phyloP scores from a whole-genome alignment of 2,329 filamentous ascomycete species.

The Immersiporthe knoxdaviesiana region DNA sequence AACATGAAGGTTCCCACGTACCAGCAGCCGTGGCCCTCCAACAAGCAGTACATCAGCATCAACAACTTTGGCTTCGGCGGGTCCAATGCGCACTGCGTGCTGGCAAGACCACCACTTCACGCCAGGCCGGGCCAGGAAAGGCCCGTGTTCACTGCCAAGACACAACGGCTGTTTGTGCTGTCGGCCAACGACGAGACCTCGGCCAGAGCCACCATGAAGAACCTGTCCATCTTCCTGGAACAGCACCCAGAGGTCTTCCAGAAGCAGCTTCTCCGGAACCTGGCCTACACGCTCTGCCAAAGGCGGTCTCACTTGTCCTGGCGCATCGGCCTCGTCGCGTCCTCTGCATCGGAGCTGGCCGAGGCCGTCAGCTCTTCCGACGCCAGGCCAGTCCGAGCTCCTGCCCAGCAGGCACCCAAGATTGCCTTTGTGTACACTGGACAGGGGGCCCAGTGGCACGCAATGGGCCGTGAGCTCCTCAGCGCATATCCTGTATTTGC shows the following conservation, averaged over 20 bases:
- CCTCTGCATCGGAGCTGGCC: constrained; percentile 3
- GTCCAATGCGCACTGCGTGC: constrained; percentile 37
- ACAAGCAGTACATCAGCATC: constrained; percentile 28
- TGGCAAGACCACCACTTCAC: constrained; percentile 30
- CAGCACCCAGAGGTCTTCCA: constrained; percentile 22
- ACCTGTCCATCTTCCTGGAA: constrained; percentile 20
- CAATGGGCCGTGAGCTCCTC: constrained; percentile 15
- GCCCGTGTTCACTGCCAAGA: not conserved
- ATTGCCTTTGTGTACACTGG: constrained; percentile 47
- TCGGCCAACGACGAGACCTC: constrained; percentile 16
- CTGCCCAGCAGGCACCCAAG: constrained; percentile 29
- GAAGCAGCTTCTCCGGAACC: constrained; percentile 16
- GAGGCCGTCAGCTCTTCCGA: constrained; percentile 10
- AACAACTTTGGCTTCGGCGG: constrained; percentile 40
- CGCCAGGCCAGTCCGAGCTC: constrained; percentile 33
- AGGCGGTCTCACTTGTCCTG: constrained; percentile 21
- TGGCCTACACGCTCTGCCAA: constrained; percentile 22
- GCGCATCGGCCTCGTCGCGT: constrained; percentile 4
- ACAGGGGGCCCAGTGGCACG: constrained; percentile 36
- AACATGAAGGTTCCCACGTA: constrained; percentile 20
- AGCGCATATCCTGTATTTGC: constrained; percentile 41
- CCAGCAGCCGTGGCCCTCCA: constrained; percentile 24
- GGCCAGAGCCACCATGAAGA: not conserved
- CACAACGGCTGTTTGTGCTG: constrained; percentile 16
- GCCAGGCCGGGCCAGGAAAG: not conserved